Conservation (phyloP, 768 basidiomycete genomes). For the Neoboletus brunneissimus region DNA sequence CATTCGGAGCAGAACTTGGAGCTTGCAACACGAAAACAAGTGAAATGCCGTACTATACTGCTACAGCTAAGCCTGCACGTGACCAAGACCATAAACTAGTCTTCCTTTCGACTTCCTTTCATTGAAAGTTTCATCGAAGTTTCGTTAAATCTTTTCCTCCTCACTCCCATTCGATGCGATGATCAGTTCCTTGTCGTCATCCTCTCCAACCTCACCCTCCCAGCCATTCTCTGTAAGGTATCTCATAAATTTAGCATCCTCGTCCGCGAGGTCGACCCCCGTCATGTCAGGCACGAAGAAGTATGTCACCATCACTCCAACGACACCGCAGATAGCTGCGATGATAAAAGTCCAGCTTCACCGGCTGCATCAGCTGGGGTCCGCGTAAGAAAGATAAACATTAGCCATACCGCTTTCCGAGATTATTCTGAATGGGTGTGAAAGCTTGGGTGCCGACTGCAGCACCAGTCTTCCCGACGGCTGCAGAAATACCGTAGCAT, state of each 20-base stretch:
- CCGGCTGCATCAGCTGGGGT: not conserved
- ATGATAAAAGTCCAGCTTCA: constrained; percentile 65
- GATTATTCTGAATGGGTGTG: constrained; percentile 62
- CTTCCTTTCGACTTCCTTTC: not conserved
- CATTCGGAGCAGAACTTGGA: constrained; percentile 13
- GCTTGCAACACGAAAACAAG: not conserved
- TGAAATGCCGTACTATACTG: not conserved
- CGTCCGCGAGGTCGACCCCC: constrained; percentile 61
- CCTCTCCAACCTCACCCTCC: constrained; percentile 61
- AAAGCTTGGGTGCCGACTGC: constrained; percentile 71
- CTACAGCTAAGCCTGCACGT: constrained; percentile 12
- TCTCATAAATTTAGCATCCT: constrained; percentile 58
- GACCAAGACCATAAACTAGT: not conserved
- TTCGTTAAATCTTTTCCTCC: constrained; percentile 11
- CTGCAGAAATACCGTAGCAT: constrained; percentile 67
- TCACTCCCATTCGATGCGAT: constrained; percentile 13
- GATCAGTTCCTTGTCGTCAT: constrained; percentile 37
- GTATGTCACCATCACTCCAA: constrained; percentile 62
- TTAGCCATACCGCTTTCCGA: constrained; percentile 55
- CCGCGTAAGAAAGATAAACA: not conserved
- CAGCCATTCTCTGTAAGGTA: constrained; percentile 65
- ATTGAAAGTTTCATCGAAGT: too few species aligned
- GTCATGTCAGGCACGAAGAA: constrained; percentile 70
- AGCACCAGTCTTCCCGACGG: constrained; percentile 68
- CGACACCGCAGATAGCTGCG: constrained; percentile 63